phyloP scores from a whole-genome alignment of 306 rosid genomes.

The Casuarina cunninghamiana region DNA sequence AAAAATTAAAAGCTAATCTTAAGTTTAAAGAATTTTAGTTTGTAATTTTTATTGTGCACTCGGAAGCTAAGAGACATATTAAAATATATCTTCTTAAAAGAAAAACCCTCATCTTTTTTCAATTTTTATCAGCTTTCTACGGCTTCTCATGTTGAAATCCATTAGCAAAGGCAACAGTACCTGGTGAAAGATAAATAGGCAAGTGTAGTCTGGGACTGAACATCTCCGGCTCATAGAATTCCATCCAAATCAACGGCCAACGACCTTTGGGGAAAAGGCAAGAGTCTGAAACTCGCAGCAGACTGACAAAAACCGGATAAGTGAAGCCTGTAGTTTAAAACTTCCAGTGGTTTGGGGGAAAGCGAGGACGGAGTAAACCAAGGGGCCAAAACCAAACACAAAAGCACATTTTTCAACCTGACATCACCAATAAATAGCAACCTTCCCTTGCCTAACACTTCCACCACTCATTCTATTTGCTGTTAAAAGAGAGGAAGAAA shows the following conservation, averaged over 20 bases:
- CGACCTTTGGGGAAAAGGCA: not conserved
- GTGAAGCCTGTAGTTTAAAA: constrained; percentile 44
- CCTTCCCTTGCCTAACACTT: constrained; percentile 2
- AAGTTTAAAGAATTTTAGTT: too few species aligned
- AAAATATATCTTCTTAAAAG: too few species aligned
- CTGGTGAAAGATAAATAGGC: not conserved
- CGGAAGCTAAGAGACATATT: too few species aligned
- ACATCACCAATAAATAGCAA: constrained; percentile 37
- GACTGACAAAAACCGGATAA: constrained; percentile 7
- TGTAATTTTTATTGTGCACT: too few species aligned
- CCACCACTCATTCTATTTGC: constrained; percentile 18
- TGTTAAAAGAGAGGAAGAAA: not conserved
- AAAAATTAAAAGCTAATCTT: too few species aligned
- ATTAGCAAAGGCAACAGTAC: not conserved
- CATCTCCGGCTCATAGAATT: not conserved
- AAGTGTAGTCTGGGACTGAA: not conserved
- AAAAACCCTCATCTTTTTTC: too few species aligned
- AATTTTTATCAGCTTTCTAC: too few species aligned
- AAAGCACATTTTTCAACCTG: constrained; percentile 19
- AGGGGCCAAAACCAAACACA: constrained; percentile 37
- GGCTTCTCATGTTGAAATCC: not conserved
- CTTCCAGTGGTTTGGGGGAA: constrained; percentile 36
- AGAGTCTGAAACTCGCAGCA: not conserved
- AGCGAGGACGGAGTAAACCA: constrained; percentile 33
- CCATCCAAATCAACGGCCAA: constrained; percentile 19